Base-by-base conservation (phyloP, 805 yeast genomes). In the Ogataea pini region DNA sequence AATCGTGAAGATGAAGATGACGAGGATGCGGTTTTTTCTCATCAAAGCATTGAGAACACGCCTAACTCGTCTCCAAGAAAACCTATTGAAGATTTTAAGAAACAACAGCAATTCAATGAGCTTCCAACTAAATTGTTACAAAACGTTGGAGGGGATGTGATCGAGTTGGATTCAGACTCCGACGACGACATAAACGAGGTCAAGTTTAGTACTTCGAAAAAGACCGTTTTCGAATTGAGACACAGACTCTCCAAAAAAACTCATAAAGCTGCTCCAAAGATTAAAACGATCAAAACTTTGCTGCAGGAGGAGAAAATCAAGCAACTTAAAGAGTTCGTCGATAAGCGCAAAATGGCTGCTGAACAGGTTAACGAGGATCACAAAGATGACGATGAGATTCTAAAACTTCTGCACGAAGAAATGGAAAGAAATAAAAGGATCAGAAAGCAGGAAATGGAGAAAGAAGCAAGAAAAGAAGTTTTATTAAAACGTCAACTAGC, bases 361-460 rank as follows among this genome's bases (percentile, higher is more conserved):
- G 34, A 48, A 40, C 33, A 47, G 42, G 16, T 32, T 16, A 19
- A 33, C 12, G 33, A 47, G n/a, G 32, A 37, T 13, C 32, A 36
- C 8, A 46, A 46, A 22, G 48, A 51, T 17, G 54, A 54, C 34
- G 58, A 51, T 36, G 57, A 52, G 46, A 54, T 62, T 8, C 39
- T 55, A 34, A 60, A 56, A 44, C 48, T 63, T 33, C 34, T 63
- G 16, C 60, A 61, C 28, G 51, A 56, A 18, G 66, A 62, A 36
- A 46, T 57, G 14, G 55, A 45, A 29, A 46, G 52, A 18, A 50
- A 49, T 44, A 51, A 43, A 34, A 48, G 36, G 36, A 34, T 56
- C 17, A 37, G 52, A 25, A 36, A 50, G 40, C 48, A 50, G 18
- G 59, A 57, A 31, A 47, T 45, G 33, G 58, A 49, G 39, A 44